A percentile compares a stretch with the other conserved stretches of the same genome.
phyloP scores from a whole-genome alignment of 2,329 filamentous ascomycete species.

The Ascochyta viciae-villosae region DNA sequence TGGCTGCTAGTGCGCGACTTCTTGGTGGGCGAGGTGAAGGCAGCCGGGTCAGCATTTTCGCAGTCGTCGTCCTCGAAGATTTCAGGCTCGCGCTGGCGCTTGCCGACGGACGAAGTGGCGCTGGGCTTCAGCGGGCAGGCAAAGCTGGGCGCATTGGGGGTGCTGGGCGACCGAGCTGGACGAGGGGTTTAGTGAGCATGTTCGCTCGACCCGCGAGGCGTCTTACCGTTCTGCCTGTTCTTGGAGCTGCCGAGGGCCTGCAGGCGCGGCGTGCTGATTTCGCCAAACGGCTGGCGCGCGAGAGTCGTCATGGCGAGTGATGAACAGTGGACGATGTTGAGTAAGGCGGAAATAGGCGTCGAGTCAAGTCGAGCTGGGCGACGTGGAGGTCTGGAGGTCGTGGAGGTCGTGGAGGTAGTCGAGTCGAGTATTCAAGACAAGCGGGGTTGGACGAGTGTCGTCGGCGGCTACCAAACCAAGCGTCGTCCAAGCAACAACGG shows the following conservation, averaged over 20 bases:
- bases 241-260: conserved; percentile 77
- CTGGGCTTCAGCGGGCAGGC: conserved; percentile 43
- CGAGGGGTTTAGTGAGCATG: conserved; percentile 29
- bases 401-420: conserved; percentile 1
- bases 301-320: conserved; percentile 49
- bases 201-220: background rate
- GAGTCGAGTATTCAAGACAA: conserved; percentile 1
- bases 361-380: background rate
- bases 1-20: conserved; percentile 55
- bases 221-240: conserved; percentile 72
- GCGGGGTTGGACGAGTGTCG: conserved; percentile 7
- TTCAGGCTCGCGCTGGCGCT: conserved; percentile 54
- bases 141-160: conserved; percentile 35
- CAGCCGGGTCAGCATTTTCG: conserved; percentile 66
- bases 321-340: background rate
- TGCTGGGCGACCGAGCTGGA: conserved; percentile 36
- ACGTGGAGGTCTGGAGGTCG: background rate
- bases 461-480: background rate
- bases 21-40: conserved; percentile 60
- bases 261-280: conserved; percentile 71
- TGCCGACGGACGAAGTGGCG: conserved; percentile 45
- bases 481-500: conserved; percentile 15
- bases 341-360: too few relatives aligned
- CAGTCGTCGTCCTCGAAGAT: conserved; percentile 58
- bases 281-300: conserved; percentile 76